These are phyloP conservation scores for Monosporozyma solicola DNA, from an alignment of 805 yeast genomes.

Conservation along the genomic window DNA sequence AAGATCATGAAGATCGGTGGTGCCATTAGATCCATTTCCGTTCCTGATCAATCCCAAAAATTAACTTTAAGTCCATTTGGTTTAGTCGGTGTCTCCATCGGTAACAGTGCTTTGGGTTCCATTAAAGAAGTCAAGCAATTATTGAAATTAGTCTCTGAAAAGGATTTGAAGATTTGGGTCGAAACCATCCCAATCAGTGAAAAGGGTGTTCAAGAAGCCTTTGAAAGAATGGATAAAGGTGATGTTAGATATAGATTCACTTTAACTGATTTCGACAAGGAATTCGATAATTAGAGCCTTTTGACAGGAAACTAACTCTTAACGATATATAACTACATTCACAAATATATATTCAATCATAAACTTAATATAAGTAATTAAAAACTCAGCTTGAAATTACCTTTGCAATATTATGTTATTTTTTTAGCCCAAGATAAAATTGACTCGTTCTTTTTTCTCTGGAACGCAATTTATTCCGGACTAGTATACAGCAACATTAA, in stretches of 20 bases:
- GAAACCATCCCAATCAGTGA: slow-evolving; percentile 43
- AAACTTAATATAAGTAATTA: too few relatives aligned
- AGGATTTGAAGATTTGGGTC: slow-evolving; percentile 42
- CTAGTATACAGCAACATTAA: too few relatives aligned
- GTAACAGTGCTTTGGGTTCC: slow-evolving; percentile 36
- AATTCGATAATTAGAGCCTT: slow-evolving; percentile 6
- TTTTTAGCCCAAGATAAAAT: too few relatives aligned
- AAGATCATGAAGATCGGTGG: slow-evolving; percentile 27
- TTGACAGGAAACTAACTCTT: background rate
- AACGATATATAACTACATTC: background rate
- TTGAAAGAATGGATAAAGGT: slow-evolving; percentile 40
- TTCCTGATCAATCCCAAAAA: slow-evolving; percentile 13
- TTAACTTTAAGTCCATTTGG: slow-evolving; percentile 14
- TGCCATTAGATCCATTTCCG: slow-evolving; percentile 28
- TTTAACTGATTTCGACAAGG: slow-evolving; percentile 40
- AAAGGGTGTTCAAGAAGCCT: slow-evolving; percentile 36
- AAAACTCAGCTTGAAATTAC: too few relatives aligned
- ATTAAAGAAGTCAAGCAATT: slow-evolving; percentile 39
- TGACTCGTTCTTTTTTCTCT: too few relatives aligned
- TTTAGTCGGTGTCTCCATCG: slow-evolving; percentile 21
- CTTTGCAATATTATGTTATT: too few relatives aligned
- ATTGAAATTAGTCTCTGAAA: slow-evolving; percentile 41
- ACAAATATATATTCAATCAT: too few relatives aligned
- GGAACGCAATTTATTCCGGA: too few relatives aligned
- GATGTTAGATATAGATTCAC: slow-evolving; percentile 49